Percentiles rank a stretch among this genome's conserved stretches.
Conservation (phyloP, 108 stramenopile species). For the Cylindrotheca closterium region DNA sequence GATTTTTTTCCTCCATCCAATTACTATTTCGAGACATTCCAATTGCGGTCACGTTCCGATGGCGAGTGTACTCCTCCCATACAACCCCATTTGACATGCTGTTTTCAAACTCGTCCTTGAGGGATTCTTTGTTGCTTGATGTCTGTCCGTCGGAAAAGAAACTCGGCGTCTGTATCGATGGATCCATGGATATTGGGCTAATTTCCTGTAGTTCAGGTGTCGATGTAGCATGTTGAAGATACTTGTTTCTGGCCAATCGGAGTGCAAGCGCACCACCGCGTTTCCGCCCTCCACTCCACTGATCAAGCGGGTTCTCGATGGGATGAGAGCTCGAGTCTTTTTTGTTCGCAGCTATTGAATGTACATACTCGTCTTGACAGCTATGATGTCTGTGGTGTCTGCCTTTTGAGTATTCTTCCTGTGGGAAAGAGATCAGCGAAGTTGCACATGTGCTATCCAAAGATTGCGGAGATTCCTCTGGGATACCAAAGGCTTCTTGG, state of each 20-base stretch:
- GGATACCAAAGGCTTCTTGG: neutral
- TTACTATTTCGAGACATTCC: slow-evolving; percentile 20
- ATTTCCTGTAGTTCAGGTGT: neutral
- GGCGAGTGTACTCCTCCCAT: slow-evolving; percentile 28
- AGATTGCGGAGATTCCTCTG: neutral
- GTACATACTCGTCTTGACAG: too few relatives aligned
- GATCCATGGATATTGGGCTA: slow-evolving; percentile 1
- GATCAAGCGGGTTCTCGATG: neutral
- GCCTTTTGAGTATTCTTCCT: too few relatives aligned
- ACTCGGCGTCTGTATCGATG: neutral
- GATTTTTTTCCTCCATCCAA: neutral
- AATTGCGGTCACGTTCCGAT: slow-evolving; percentile 26
- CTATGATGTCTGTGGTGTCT: too few relatives aligned
- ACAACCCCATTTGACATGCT: slow-evolving; percentile 6
- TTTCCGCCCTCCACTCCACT: neutral
- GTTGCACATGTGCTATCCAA: too few relatives aligned
- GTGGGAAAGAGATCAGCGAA: too few relatives aligned
- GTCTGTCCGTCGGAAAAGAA: neutral
- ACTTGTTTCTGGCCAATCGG: slow-evolving; percentile 25
- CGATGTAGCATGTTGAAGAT: slow-evolving; percentile 22
- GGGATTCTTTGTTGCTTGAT: neutral
- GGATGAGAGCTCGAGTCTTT: too few relatives aligned
- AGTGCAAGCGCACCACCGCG: slow-evolving; percentile 19
- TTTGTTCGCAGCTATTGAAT: too few relatives aligned
- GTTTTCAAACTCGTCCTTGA: slow-evolving; percentile 13